phyloP scores from a whole-genome alignment of 2,329 filamentous ascomycete species.

The Cercospora sesami region DNA sequence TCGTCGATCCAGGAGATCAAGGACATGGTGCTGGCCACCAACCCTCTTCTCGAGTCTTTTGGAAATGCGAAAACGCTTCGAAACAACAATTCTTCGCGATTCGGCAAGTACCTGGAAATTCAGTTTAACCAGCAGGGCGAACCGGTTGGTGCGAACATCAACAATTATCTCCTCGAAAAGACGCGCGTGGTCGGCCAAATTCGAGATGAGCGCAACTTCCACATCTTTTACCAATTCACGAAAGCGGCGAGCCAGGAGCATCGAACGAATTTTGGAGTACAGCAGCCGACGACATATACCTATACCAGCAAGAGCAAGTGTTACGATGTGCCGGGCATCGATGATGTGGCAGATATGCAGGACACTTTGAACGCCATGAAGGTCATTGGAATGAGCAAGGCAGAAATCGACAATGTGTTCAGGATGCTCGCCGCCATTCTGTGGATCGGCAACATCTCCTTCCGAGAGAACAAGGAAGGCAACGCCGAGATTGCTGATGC shows the following conservation, averaged over 20 bases:
- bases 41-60: conserved; percentile 94
- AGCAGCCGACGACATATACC: conserved; percentile 86
- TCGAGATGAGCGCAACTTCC: conserved; percentile 92
- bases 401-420: conserved; percentile 94
- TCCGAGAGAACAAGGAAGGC: conserved; percentile 82
- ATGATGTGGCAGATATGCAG: conserved; percentile 82
- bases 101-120: conserved; percentile 97
- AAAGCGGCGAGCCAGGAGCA: conserved; percentile 90
- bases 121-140: conserved; percentile 92
- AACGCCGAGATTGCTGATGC: conserved; percentile 85
- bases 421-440: conserved; percentile 87
- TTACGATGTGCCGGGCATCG: conserved; percentile 88
- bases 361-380: conserved; percentile 95
- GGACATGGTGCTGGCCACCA: conserved; percentile 98
- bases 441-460: conserved; percentile 93
- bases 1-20: conserved; percentile 94
- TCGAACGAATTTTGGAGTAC: conserved; percentile 83
- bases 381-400: conserved; percentile 82
- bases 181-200: conserved; percentile 94
- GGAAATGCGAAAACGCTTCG: conserved; percentile 96
- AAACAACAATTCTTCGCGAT: conserved; percentile 98
- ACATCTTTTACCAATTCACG: conserved; percentile 99
- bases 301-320: conserved; percentile 96
- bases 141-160: conserved; percentile 94
- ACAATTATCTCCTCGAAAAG: conserved; percentile 96